Conservation (phyloP, 2,329 filamentous ascomycete genomes). For the Malbranchea zuffiana region DNA sequence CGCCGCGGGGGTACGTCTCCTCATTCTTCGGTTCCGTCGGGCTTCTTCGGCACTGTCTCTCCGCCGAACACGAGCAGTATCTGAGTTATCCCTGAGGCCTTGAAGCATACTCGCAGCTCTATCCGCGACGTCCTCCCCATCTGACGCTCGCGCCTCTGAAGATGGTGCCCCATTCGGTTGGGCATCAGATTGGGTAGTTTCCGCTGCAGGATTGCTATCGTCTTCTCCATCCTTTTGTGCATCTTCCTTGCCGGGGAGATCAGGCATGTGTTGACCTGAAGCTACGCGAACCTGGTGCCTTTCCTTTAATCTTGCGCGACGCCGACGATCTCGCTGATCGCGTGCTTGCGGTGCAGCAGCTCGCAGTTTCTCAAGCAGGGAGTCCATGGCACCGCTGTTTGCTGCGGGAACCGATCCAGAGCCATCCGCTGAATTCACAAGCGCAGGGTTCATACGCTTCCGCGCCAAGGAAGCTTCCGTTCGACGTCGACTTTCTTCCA, state of each 20-base stretch:
- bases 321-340: slow-evolving; percentile 78
- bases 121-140: slow-evolving; percentile 67
- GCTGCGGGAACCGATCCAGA: slow-evolving; percentile 52
- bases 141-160: slow-evolving; percentile 28
- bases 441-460: slow-evolving; percentile 56
- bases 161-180: slow-evolving; percentile 15
- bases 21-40: slow-evolving; percentile 53
- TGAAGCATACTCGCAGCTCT: slow-evolving; percentile 74
- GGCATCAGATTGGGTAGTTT: slow-evolving; percentile 25
- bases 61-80: slow-evolving; percentile 48
- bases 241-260: slow-evolving; percentile 38
- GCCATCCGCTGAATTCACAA: slow-evolving; percentile 45
- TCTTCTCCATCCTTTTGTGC: slow-evolving; percentile 32
- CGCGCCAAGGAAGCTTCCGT: slow-evolving; percentile 90
- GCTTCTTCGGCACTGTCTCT: slow-evolving; percentile 73
- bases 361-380: slow-evolving; percentile 83
- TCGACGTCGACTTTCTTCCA: slow-evolving; percentile 72
- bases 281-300: slow-evolving; percentile 81
- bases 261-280: slow-evolving; percentile 78
- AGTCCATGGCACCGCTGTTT: slow-evolving; percentile 88
- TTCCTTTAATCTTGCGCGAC: slow-evolving; percentile 80
- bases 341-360: slow-evolving; percentile 82
- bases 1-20: slow-evolving; percentile 48
- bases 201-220: slow-evolving; percentile 23
- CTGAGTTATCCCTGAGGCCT: slow-evolving; percentile 60